Evolutionary conservation across 331 rosid species (phyloP), one percentile per base, ranked within the genome.

Genomic region (Stylosanthes scabra): DNA sequence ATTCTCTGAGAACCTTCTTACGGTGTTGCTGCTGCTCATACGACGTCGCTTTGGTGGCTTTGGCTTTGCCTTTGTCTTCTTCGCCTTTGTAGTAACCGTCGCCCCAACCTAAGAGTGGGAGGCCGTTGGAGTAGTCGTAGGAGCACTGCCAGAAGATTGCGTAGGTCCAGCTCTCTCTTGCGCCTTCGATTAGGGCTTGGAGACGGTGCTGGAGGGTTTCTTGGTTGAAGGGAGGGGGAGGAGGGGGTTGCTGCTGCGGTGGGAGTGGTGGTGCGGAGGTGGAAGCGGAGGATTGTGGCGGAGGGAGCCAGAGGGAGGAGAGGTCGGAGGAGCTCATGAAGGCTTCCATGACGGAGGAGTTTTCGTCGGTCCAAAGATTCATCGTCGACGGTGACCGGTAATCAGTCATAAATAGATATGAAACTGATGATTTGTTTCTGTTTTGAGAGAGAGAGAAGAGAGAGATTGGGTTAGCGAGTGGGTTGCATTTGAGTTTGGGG

Each of bases 81-180:
- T 80, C 84, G 14, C 84, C 84, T 74, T 80, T 95, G 66, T 95
- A 95, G 77, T 90, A 92, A 0, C 97, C 97, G 39, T 95, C 97
- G 3, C 97, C 99, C 97, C 99, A 95, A 1, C 92, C 97, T 9
- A 95, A 84, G 11, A 91, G 85, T 6, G 79, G 69, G 31, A 5
- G 15, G 58, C 27, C 20, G 6, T 42, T 29, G n/a, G 84, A 63
- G 8, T 82, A 82, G 66, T 95, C 97, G 34, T 86, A 92, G 0
- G 97, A 86, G 2, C 88, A 82, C 80, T 91, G 99, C 99, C 99
- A 94, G 87, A 94, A 94, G 46, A 94, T 94, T 9, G 99, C 97
- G 71, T 94, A 94, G 49, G 97, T 89, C 97, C 97, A 93, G 71
- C 47, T 79, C 82, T 93, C 94, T 0, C 85, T 63, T 1, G 96